A percentile compares a stretch with the other conserved stretches of the same genome.
These are phyloP conservation scores for Pseudocohnilembus persalinus DNA, from an alignment of 169 alveolate species.

Conservation along the genomic window DNA sequence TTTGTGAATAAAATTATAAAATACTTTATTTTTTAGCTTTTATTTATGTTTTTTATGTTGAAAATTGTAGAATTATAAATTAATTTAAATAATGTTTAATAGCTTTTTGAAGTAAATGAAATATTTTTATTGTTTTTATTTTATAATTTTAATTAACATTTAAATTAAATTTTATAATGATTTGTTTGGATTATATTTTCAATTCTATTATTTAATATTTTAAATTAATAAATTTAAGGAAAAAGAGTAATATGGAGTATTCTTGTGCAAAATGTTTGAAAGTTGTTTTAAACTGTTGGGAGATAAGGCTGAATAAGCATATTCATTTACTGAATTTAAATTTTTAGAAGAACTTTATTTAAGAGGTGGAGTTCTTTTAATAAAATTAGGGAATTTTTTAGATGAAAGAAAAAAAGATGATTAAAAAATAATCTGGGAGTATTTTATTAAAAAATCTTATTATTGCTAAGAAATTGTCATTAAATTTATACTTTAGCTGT, in stretches of 20 bases:
- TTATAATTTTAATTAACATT: too few relatives aligned
- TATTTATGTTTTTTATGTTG: too few relatives aligned
- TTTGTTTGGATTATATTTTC: too few relatives aligned
- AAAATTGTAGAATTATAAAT: too few relatives aligned
- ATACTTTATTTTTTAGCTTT: too few relatives aligned
- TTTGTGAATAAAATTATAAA: neutral
- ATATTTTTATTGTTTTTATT: too few relatives aligned
- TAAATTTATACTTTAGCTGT: neutral
- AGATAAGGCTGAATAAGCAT: neutral
- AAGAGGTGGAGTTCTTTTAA: neutral
- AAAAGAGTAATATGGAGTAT: neutral
- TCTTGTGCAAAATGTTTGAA: neutral
- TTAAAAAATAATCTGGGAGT: neutral
- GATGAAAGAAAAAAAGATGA: neutral
- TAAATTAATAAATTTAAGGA: neutral
- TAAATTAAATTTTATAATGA: too few relatives aligned
- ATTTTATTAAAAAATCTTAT: too few relatives aligned
- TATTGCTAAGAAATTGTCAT: neutral
- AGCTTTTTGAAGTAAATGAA: too few relatives aligned
- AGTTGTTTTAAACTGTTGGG: neutral
- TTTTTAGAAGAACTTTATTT: neutral
- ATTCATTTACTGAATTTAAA: neutral
- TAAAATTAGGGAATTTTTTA: neutral
- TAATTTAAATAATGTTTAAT: too few relatives aligned
- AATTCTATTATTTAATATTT: too few relatives aligned